These are phyloP conservation scores for Cryptococcus neoformans DNA, from an alignment of 1,284 basidiomycete genomes.

Conservation along the genomic window DNA sequence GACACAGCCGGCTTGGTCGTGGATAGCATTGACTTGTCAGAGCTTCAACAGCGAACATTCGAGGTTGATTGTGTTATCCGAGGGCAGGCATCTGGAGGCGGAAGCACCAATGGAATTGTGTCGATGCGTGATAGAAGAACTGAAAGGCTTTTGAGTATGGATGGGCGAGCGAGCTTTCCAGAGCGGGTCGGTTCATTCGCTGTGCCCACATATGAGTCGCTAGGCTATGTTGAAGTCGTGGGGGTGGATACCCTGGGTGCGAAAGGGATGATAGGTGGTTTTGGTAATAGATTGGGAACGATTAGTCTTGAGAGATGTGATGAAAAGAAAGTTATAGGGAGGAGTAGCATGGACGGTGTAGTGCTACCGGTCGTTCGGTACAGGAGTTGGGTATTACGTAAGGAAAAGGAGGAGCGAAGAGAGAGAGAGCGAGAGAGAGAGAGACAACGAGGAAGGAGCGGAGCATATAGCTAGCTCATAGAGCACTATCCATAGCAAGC, in stretches of 20 bases:
- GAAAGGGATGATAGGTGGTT: conserved; percentile 27
- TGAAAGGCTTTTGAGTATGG: conserved; percentile 36
- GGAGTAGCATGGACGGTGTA: background rate
- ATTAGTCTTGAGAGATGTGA: conserved; percentile 10
- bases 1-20: conserved; percentile 32
- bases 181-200: conserved; percentile 18
- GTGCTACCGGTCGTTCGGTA: too few relatives aligned
- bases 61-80: too few relatives aligned
- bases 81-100: background rate
- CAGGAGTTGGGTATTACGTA: too few relatives aligned
- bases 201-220: conserved; percentile 24
- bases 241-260: conserved; percentile 5
- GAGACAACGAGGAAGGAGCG: too few relatives aligned
- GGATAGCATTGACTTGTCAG: conserved; percentile 7
- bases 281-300: conserved; percentile 41
- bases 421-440: too few relatives aligned
- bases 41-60: background rate
- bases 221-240: conserved; percentile 36
- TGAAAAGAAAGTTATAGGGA: background rate
- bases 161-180: conserved; percentile 36
- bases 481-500: too few relatives aligned
- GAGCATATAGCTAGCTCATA: too few relatives aligned
- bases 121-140: conserved; percentile 29
- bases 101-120: conserved; percentile 9
- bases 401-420: too few relatives aligned